Evolutionary conservation across 1,284 basidiomycete species (phyloP).

Genomic region (Ceratobasidium sp.): DNA sequence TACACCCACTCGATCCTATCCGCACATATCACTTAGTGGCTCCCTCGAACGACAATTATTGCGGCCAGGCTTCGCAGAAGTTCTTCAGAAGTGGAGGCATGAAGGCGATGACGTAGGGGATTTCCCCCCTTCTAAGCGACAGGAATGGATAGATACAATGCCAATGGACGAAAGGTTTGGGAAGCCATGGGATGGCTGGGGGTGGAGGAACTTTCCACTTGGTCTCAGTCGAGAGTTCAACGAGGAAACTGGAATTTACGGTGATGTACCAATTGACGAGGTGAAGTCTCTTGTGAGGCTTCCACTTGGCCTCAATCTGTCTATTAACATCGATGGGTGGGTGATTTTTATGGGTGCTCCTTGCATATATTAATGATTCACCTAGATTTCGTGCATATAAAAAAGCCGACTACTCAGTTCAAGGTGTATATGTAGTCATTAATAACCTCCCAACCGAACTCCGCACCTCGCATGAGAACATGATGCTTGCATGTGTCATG

Average conservation of each 20-base stretch:
- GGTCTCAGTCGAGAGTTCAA: background rate
- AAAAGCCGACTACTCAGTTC: background rate
- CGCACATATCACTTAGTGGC: background rate
- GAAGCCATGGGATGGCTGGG: background rate
- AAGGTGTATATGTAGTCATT: background rate
- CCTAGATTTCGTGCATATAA: background rate
- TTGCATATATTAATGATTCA: background rate
- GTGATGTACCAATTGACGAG: background rate
- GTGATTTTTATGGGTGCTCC: background rate
- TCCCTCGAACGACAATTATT: background rate
- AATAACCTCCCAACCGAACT: conserved; percentile 20
- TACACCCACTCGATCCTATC: background rate
- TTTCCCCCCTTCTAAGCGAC: no score
- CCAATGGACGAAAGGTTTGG: no score
- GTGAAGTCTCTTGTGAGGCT: background rate
- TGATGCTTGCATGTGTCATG: background rate
- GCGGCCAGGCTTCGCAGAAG: background rate
- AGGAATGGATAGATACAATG: no score
- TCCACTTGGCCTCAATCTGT: background rate
- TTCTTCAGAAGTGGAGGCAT: background rate
- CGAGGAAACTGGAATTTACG: background rate
- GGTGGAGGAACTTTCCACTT: background rate
- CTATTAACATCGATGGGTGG: background rate
- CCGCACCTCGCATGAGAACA: conserved; percentile 8
- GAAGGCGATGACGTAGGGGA: background rate